Base-by-base conservation (phyloP, 2,329 filamentous ascomycete genomes). In the Sclerotinia subarctica region DNA sequence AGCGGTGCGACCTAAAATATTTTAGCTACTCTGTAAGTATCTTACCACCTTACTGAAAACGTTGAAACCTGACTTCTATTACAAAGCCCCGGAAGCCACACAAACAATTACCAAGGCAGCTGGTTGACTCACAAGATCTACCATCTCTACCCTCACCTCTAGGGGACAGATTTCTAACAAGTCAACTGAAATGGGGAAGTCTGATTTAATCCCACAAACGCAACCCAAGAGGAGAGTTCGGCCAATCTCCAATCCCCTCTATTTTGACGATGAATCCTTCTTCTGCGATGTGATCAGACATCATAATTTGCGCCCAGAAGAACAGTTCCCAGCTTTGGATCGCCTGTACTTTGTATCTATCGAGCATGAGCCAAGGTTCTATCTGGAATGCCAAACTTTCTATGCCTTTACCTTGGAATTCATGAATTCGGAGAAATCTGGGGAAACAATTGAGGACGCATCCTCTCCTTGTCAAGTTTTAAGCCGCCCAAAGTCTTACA, bases 221-320 rank as follows among this genome's bases (percentile, higher is more conserved):
- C 58, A 38, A 19, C 47, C 24, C 3, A 51, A 51, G 54, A 67
- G 44, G 47, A 67, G 58, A 24, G 64, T 67, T 7, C 46, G 64
- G 17, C 64, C 64, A 60, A 29, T 67, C 15, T 67, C 64, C 24
- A 67, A 67, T 24, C 64, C 64, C 11, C 64, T 67, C 47, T 62
- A 67, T 17, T 11, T 26, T 5, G 19, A 15, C 5, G 38, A 44
- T n/a, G 64, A 67, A 13, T 26, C 13, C 3, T 67, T 67, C 19
- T 67, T 67, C 47, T 67, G 64, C 47, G 60, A 26, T 15, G 44
- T 19, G n/a, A 26, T 62, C 38, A 38, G 11, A 5, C 56, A 67
- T 62, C 24, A 52, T 52, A 8, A 42, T 17, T 2, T 42, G 26
- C 21, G 46, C 19, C n/a, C 11, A 8, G 44, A 13, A 51, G 49